Evolutionary conservation across 306 rosid species (phyloP).

Genomic region (Rosa lucieae): DNA sequence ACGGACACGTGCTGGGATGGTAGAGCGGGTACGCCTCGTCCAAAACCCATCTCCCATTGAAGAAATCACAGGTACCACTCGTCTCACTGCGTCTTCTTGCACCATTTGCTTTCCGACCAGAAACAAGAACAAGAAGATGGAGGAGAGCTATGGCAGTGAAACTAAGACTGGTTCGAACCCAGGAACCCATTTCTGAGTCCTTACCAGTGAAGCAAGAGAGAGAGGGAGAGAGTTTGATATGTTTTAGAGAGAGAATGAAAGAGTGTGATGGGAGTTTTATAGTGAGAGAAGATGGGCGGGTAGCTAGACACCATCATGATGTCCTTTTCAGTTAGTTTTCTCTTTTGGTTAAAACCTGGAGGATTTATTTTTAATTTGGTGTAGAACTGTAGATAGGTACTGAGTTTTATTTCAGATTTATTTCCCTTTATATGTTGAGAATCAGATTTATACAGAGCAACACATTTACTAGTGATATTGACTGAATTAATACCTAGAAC

Average conservation of each 20-base stretch:
- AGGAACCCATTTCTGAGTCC: constrained; percentile 22
- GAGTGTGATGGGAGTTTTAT: neutral
- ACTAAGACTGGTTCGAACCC: constrained; percentile 7
- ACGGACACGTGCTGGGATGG: constrained; percentile 51
- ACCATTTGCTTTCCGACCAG: constrained; percentile 1
- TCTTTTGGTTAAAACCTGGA: neutral
- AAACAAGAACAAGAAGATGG: neutral
- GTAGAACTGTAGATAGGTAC: neutral
- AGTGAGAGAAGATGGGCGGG: neutral
- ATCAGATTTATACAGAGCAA: neutral
- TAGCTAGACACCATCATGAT: neutral
- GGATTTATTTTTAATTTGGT: neutral
- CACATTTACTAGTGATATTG: neutral
- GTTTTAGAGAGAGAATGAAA: neutral
- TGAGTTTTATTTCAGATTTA: neutral
- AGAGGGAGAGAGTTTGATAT: neutral
- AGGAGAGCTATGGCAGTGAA: neutral
- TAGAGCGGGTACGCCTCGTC: constrained; percentile 70
- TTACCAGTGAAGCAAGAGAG: neutral
- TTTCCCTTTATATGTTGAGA: neutral
- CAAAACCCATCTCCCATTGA: constrained; percentile 66
- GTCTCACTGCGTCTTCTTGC: neutral
- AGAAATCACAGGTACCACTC: constrained; percentile 44
- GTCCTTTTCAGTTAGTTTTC: neutral
- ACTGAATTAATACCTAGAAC: neutral